Base-by-base conservation (phyloP, 441 rosid species). In the Pelargonium australe region DNA sequence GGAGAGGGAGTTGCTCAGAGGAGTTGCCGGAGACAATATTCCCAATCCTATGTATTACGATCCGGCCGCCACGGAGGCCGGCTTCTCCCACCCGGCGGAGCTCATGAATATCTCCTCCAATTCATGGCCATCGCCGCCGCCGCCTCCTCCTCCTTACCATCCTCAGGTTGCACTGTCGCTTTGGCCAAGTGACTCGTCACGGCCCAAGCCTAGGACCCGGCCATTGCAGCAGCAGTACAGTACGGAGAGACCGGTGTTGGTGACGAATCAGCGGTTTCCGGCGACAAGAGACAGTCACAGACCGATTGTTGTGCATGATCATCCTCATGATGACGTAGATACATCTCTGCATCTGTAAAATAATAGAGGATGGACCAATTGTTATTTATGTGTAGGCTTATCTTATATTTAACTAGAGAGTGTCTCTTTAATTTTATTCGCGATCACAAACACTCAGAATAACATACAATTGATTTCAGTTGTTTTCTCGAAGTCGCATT, bases 271-370 rank as follows among this genome's bases (percentile, higher is more conserved):
- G 53, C 10, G 53, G 53, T 13, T 10, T 47, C n/a, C n/a, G 53
- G 53, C 7, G 53, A 10, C 13, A 1, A 47, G 53, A 47, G 53
- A 47, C 13, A 11, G 13, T 47, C 53, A 13, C 53, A 28, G 31
- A 28, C 31, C 31, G 2, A 28, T 28, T 28, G 53, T 47, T 8
- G 53, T 11, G 53, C 12, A 47, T 47, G n/a, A 11, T 47, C 12
- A 47, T 47, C 53, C 53, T 47, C 14, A 47, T 41, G 82, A 76
- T 64, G 84, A 85, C 34, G 82, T 89, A 7, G 96, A 89, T 64
- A 89, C 96, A 67, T 87, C 96, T 79, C 96, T 89, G 60, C 96
- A 83, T 79, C 85, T 89, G 80, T 89, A 70, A 72, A 78, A 73
- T 28, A 28, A 28, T 28, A 28, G 31, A 28, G 31, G 31, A 28